Evolutionary conservation across 2,329 filamentous ascomycete genomes (phyloP), one percentile per base, ranked within the genome.

Genomic region (Ustulina deusta): DNA sequence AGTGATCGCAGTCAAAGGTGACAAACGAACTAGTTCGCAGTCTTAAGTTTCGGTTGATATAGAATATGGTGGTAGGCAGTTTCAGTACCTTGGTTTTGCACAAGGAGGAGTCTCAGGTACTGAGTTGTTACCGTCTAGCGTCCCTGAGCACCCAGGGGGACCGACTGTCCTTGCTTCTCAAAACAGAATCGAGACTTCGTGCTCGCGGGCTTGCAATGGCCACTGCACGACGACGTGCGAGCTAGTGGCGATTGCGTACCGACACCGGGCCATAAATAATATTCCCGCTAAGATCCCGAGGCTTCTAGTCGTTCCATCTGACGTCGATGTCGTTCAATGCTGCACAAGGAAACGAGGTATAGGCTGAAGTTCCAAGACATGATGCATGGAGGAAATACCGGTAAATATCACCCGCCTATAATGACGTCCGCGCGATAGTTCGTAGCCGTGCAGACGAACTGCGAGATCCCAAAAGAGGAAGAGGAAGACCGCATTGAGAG

Each of bases 401-500:
- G 13, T 15, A 34, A 20, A n/a, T 20, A 38, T 48, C 34, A 27
- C 29, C 59, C 59, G 59, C 36, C 17, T 46, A 20, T 7, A 34
- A 59, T 34, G 42, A 44, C 38, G 38, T 44, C 38, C 38, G 22
- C 38, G 54, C 59, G 46, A 38, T 17, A 20, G 32, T 20, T 34
- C 29, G 52, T 32, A 25, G 44, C 54, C 32, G 59, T 34, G 64
- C 60, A 66, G 49, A 34, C 5, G 7, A 20, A 34, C 25, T 6
- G 17, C 15, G 4, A 20, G 10, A 36, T 29, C 15, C 40, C 38
- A 32, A 63, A 66, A 52, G 36, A 52, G 34, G 48, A 54, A 17
- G 36, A 54, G 9, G 11, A 61, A 22, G 59, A 40, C 64, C 46
- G 27, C 29, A 48, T 63, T 56, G 29, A 60, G 60, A 59, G 22